A percentile compares a stretch with the other conserved stretches of the same genome.
phyloP scores from a whole-genome alignment of 768 basidiomycete genomes.

The Neoboletus magnificus region DNA sequence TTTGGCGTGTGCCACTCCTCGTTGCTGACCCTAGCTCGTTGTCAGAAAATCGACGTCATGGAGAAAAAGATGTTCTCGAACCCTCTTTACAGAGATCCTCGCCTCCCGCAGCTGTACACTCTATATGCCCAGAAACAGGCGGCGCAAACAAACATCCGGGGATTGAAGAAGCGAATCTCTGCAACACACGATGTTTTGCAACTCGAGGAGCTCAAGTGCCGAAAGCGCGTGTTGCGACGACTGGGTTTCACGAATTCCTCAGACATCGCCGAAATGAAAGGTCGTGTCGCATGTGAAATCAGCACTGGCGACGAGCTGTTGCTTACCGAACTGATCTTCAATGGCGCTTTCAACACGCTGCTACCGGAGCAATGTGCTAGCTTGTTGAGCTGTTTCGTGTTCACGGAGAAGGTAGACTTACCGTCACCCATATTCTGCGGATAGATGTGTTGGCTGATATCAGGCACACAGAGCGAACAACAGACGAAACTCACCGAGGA shows the following conservation, averaged over 20 bases:
- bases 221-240: slow-evolving; percentile 91
- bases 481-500: slow-evolving; percentile 87
- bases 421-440: neutral
- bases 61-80: slow-evolving; percentile 82
- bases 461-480: slow-evolving; percentile 67
- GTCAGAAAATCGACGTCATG: slow-evolving; percentile 86
- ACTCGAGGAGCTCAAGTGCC: slow-evolving; percentile 91
- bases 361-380: slow-evolving; percentile 91
- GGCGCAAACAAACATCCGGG: slow-evolving; percentile 63
- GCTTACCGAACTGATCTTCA: slow-evolving; percentile 95
- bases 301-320: slow-evolving; percentile 95
- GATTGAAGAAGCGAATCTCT: slow-evolving; percentile 81
- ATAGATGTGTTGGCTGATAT: neutral
- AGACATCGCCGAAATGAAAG: slow-evolving; percentile 98
- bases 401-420: slow-evolving; percentile 81
- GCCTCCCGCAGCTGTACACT: slow-evolving; percentile 78
- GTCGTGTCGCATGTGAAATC: slow-evolving; percentile 97
- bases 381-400: slow-evolving; percentile 96
- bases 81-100: slow-evolving; percentile 73
- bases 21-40: neutral
- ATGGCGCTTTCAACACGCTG: slow-evolving; percentile 90
- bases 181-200: slow-evolving; percentile 91
- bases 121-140: slow-evolving; percentile 76
- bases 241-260: slow-evolving; percentile 84
- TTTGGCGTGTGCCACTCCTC: neutral